Evolutionary conservation across 2,329 filamentous ascomycete genomes (phyloP).

Genomic region (Fusarium oxysporum): DNA sequence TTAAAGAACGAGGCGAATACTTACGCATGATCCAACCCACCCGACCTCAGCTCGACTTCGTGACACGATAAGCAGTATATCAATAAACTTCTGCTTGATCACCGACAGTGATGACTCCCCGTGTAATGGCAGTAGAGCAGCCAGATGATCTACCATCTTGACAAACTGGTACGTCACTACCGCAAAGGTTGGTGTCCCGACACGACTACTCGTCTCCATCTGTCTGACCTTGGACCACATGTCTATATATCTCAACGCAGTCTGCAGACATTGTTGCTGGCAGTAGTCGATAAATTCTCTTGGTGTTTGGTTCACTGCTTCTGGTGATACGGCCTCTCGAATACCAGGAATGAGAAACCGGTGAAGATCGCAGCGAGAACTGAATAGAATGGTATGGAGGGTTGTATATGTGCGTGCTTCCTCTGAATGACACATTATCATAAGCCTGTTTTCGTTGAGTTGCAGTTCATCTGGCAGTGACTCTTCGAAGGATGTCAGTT

Average conservation of each 20-base stretch:
- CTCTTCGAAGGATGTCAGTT: conserved; percentile 32
- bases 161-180: conserved; percentile 31
- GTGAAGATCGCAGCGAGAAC: conserved; percentile 43
- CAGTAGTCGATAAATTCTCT: conserved; percentile 32
- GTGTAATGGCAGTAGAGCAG: conserved; percentile 1
- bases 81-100: conserved; percentile 22
- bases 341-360: conserved; percentile 44
- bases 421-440: conserved; percentile 43
- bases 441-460: conserved; percentile 22
- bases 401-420: conserved; percentile 37
- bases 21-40: conserved; percentile 26
- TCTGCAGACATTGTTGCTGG: conserved; percentile 27
- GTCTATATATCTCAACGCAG: conserved; percentile 5
- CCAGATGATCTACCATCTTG: conserved; percentile 36
- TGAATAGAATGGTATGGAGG: conserved; percentile 32
- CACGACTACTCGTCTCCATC: conserved; percentile 24
- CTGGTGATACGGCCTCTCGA: conserved; percentile 33
- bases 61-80: conserved; percentile 9
- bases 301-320: conserved; percentile 24
- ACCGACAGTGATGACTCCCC: conserved; percentile 10
- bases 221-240: conserved; percentile 30
- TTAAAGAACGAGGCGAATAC: background rate
- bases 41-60: background rate
- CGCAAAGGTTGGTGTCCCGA: conserved; percentile 9
- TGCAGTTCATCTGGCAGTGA: conserved; percentile 38